phyloP scores from a whole-genome alignment of 2,329 filamentous ascomycete genomes.

The Trichoderma pleuroti region DNA sequence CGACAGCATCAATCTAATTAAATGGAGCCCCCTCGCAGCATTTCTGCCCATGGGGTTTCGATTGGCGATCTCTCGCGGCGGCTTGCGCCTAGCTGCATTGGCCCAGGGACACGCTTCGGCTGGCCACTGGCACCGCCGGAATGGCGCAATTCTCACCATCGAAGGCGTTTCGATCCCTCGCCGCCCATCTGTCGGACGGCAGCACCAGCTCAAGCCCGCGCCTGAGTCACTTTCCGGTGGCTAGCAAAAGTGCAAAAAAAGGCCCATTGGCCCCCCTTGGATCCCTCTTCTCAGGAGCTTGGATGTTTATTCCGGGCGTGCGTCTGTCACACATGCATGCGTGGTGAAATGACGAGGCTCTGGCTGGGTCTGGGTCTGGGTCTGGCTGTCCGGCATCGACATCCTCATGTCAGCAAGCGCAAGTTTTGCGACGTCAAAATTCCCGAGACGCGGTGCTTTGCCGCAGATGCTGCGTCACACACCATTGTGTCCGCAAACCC shows the following conservation, averaged over 20 bases:
- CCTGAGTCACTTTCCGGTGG: background rate
- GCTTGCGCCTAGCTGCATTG: background rate
- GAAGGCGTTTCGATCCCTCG: slow-evolving; percentile 17
- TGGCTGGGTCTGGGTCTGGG: background rate
- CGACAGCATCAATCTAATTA: background rate
- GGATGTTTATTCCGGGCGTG: background rate
- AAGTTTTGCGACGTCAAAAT: background rate
- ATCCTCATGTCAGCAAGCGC: background rate
- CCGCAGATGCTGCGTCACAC: background rate
- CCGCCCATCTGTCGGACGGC: slow-evolving; percentile 1
- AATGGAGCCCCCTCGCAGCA: background rate
- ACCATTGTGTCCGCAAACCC: background rate
- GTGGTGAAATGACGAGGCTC: background rate
- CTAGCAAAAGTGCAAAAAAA: background rate
- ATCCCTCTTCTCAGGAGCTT: background rate
- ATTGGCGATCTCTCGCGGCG: background rate
- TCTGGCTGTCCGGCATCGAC: background rate
- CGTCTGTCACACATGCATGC: background rate
- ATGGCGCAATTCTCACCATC: slow-evolving; percentile 19
- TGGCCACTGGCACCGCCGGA: background rate
- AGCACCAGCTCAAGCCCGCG: background rate
- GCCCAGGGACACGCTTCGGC: slow-evolving; percentile 3
- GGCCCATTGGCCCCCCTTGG: background rate
- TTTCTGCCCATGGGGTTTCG: slow-evolving; percentile 13
- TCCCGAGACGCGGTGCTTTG: background rate